Percentiles rank a stretch among this genome's conserved stretches.
Evolutionary conservation across 208 protist genomes (phyloP).

Genomic region (Trypanosoma cruzi): DNA sequence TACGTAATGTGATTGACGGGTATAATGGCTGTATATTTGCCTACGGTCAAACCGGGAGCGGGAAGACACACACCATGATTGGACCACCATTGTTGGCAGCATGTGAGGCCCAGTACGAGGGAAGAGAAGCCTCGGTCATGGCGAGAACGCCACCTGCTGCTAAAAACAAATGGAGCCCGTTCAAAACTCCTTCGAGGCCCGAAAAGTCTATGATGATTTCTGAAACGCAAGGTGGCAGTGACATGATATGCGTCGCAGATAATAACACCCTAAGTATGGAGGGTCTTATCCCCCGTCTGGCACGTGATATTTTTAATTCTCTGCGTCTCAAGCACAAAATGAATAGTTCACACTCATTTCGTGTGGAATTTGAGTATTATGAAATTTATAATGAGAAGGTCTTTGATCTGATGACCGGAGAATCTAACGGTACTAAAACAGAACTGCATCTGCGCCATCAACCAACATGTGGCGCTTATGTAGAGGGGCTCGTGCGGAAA

Average conservation of each 20-base stretch:
- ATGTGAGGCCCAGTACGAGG: neutral
- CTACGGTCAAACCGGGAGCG: conserved; percentile 62
- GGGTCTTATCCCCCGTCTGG: conserved; percentile 83
- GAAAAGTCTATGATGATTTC: neutral
- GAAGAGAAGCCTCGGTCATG: too few relatives aligned
- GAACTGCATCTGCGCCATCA: conserved; percentile 80
- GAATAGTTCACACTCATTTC: conserved; percentile 70
- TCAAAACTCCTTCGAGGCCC: neutral
- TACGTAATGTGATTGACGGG: too few relatives aligned
- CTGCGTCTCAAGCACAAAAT: conserved; percentile 84
- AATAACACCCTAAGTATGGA: conserved; percentile 10
- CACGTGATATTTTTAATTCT: conserved; percentile 69
- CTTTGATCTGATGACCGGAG: conserved; percentile 82
- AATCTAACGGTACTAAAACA: conserved; percentile 24
- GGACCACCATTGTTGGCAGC: conserved; percentile 40
- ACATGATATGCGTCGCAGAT: neutral
- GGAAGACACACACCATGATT: conserved; percentile 71
- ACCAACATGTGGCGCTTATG: conserved; percentile 61
- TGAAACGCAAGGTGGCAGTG: neutral
- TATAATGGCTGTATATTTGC: conserved; percentile 60
- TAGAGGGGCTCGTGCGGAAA: conserved; percentile 71
- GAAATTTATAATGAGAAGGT: conserved; percentile 95
- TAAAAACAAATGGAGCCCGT: neutral
- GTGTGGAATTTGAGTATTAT: conserved; percentile 78
- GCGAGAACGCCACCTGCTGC: neutral